Evolutionary conservation across 2,329 filamentous ascomycete genomes (phyloP), one percentile per base, ranked within the genome.

Genomic region (Apiospora hydei): DNA sequence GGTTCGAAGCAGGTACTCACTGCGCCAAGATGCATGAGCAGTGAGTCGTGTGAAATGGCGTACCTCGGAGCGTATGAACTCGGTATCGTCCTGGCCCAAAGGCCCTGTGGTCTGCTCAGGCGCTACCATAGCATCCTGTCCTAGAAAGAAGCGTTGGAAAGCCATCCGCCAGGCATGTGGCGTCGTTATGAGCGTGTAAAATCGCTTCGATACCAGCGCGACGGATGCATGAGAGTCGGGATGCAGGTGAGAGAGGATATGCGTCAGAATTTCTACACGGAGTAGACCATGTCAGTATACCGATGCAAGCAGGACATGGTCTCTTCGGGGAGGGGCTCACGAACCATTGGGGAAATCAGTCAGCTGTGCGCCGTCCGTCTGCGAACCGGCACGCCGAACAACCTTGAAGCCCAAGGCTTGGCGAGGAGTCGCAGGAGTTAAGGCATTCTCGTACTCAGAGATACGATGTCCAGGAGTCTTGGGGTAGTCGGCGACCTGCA

Each of bases 111-210:
- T 77, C 78, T 49, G 81, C 80, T 71, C 83, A 79, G 53, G 84
- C 82, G 21, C 76, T 41, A 76, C 80, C 67, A 91, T 79, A 7
- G 87, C 87, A 78, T 92, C 89, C 34, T 92, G 90, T 1, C 93
- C 95, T 0, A 94, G 94, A 77, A 98, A 99, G 83, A 92, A 96
- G 74, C 95, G 94, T 76, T 94, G 89, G 80, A 98, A 98, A 7
- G 95, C 96, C 80, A 95, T 93, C 74, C 94, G 91, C 96, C 96
- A 98, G 10, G 95, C 95, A 83, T 98, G 94, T 21, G 95, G 94
- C 1, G 94, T 96, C 5, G 94, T 98, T 71, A 98, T 93, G 53
- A 98, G 86, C 70, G 88, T 88, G 81, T 97, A 94, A 80, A 98
- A 97, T 71, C 94, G 93, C 78, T 91, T 94, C 46, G 94, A 98